Evolutionary conservation across 371 early-diverging fungal species (phyloP).

Genomic region (Dinochytrium kinnereticum): DNA sequence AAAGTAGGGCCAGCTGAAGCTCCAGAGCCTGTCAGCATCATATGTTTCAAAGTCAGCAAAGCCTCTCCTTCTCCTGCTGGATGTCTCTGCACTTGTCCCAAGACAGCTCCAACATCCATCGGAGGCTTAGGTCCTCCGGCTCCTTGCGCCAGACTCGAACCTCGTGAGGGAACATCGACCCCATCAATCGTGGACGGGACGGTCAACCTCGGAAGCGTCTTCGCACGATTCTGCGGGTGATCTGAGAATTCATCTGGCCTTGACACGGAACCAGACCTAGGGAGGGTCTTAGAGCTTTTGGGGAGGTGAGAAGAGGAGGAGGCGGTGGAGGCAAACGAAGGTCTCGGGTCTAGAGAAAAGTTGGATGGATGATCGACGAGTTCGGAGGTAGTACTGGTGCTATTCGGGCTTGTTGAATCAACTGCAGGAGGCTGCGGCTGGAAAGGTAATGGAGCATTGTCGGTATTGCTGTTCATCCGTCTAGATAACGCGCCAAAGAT

Average conservation of each 20-base stretch:
- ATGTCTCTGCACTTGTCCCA: background rate
- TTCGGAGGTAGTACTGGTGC: background rate
- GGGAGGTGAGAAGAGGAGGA: background rate
- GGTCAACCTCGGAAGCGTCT: background rate
- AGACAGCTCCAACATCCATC: background rate
- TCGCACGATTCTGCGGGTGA: background rate
- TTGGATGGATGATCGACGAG: background rate
- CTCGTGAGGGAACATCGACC: slow-evolving; percentile 9
- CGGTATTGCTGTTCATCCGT: background rate
- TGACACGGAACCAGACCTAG: background rate
- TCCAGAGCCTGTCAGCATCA: slow-evolving; percentile 3
- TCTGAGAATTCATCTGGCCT: background rate
- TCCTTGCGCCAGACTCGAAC: slow-evolving; percentile 1
- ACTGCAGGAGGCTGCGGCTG: background rate
- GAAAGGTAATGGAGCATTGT: background rate
- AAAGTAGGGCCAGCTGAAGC: background rate
- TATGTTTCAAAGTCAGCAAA: background rate
- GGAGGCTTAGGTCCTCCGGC: background rate
- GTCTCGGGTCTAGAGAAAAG: background rate
- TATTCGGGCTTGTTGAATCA: background rate
- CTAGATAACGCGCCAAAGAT: background rate
- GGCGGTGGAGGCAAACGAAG: background rate
- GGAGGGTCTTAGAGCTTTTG: background rate
- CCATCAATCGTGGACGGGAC: background rate
- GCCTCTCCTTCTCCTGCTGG: background rate